Conservation (phyloP, 768 basidiomycete species). For the Tricholoma sp. region DNA sequence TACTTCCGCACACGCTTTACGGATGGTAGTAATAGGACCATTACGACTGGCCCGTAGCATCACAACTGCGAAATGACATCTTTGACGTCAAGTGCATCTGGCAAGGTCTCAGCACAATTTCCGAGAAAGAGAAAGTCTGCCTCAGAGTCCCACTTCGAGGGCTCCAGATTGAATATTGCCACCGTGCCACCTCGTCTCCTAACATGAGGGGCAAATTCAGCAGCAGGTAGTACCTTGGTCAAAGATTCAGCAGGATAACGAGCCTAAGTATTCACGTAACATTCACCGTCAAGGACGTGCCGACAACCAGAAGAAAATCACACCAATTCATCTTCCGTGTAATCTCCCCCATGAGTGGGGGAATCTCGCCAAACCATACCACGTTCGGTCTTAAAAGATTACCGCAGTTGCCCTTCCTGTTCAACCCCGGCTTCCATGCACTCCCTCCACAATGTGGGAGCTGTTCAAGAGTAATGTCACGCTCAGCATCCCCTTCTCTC, state of each 20-base stretch:
- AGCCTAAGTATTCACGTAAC: neutral
- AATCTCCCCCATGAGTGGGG: slow-evolving; percentile 30
- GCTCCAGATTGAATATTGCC: slow-evolving; percentile 36
- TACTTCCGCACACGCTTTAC: too few species aligned
- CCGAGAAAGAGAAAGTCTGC: slow-evolving; percentile 47
- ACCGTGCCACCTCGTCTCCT: slow-evolving; percentile 30
- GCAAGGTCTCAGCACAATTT: slow-evolving; percentile 40
- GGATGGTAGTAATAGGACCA: too few species aligned
- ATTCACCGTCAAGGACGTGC: slow-evolving; percentile 38
- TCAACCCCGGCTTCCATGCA: slow-evolving; percentile 17
- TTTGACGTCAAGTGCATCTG: slow-evolving; percentile 28
- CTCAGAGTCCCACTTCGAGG: slow-evolving; percentile 28
- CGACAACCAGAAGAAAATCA: slow-evolving; percentile 38
- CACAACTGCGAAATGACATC: slow-evolving; percentile 4
- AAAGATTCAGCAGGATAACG: neutral
- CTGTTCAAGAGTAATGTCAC: slow-evolving; percentile 19
- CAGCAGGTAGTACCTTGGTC: slow-evolving; percentile 30
- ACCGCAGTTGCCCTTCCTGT: slow-evolving; percentile 28
- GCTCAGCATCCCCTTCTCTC: slow-evolving; percentile 19
- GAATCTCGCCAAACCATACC: slow-evolving; percentile 42
- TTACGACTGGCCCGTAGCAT: too few species aligned
- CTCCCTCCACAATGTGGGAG: slow-evolving; percentile 26
- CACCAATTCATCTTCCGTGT: slow-evolving; percentile 24
- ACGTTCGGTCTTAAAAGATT: slow-evolving; percentile 36
- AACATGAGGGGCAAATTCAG: slow-evolving; percentile 27